Evolutionary conservation across 345 rosid species (phyloP), one percentile per base, ranked within the genome.

Genomic region (Eucalyptus cladocalyx): DNA sequence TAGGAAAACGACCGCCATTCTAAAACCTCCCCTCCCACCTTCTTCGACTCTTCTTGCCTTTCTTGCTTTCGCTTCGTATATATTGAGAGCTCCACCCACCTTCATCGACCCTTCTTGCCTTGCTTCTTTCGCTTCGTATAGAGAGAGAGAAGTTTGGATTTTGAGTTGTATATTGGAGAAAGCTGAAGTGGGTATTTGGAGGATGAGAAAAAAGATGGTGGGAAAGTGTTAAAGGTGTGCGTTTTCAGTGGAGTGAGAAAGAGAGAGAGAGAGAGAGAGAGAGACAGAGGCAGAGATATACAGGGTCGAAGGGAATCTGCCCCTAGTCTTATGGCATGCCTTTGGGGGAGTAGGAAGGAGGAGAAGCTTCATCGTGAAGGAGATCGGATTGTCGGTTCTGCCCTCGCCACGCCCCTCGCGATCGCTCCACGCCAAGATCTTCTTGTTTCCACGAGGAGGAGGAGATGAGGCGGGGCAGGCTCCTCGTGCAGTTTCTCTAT

Each of bases 391-490:
- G 48, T 37, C 48, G 58, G 54, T 62, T 89, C 87, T 87, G 90
- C 45, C 51, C 47, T 83, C 81, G 30, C 17, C 86, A 87, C 88
- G 54, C 34, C 83, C 89, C 21, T 88, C n/a, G 37, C 76, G 65
- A 69, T 80, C 47, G 60, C 23, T 13, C 80, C 69, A 30, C 51
- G 62, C 87, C 56, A 40, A 91, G 88, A 43, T 86, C 90, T 28
- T 87, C 91, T 54, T 88, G 65, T 81, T 40, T 40, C 65, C 5
- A 48, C 34, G 30, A 37, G 67, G 85, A 24, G 89, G 56, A 89
- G 42, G 86, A 91, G 89, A 95, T 94, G 97, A 92, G 90, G 91
- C 92, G 92, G 60, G 30, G 86, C 48, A 87, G 17, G 80, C 56
- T 88, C 88, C 88, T 89, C 89, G 49, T 53, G 87, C 89, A 88